Percentiles rank a stretch among this genome's conserved stretches.
These are phyloP conservation scores for Acanthamoeba triangularis DNA, from an alignment of 208 protist genomes.

Conservation along the genomic window DNA sequence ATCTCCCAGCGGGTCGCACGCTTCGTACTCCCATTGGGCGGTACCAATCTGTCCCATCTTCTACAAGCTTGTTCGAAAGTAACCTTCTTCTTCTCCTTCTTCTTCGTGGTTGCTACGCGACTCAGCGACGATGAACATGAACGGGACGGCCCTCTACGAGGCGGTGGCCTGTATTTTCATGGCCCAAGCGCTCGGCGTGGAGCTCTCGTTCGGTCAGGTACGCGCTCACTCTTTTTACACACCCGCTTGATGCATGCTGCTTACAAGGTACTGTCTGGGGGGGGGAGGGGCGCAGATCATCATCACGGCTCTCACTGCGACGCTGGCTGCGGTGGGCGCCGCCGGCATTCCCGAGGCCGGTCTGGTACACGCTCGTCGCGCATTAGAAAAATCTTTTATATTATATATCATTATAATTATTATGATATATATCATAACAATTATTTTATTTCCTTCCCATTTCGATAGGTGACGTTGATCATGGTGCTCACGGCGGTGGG, in stretches of 20 bases:
- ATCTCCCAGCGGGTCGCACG: background rate
- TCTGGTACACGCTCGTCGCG: background rate
- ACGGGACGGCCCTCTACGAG: conserved; percentile 81
- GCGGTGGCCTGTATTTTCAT: conserved; percentile 82
- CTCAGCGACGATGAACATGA: conserved; percentile 63
- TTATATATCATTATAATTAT: too few species aligned
- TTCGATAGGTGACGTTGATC: conserved; percentile 79
- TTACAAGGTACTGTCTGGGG: background rate
- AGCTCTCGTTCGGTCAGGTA: conserved; percentile 18
- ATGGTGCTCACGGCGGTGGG: conserved; percentile 80
- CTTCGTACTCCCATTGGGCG: conserved; percentile 74
- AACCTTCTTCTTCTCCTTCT: background rate
- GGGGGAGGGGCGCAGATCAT: background rate
- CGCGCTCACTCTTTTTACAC: background rate
- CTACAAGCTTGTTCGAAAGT: background rate
- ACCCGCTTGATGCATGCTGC: background rate
- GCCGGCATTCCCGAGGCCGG: conserved; percentile 82
- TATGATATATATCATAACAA: too few species aligned
- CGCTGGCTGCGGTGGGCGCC: conserved; percentile 79
- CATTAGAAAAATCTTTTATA: too few species aligned
- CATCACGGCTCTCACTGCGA: conserved; percentile 74
- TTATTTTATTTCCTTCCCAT: too few species aligned
- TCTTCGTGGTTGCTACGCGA: background rate
- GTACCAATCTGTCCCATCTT: background rate
- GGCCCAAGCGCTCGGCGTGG: conserved; percentile 75